Conservation (phyloP, 2,329 filamentous ascomycete genomes). For the Calonectria henricotiae region DNA sequence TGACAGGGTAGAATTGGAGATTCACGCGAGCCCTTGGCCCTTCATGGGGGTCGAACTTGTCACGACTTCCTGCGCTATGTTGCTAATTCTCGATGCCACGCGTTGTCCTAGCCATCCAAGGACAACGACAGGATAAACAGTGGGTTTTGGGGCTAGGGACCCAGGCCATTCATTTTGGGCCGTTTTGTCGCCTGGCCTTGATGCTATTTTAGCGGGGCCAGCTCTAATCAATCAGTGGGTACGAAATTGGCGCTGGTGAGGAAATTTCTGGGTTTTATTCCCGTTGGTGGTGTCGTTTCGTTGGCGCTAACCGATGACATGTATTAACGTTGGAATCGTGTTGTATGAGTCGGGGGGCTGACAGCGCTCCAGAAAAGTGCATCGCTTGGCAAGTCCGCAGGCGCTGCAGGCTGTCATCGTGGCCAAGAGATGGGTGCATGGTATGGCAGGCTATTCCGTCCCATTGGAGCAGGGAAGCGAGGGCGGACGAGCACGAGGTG, state of each 20-base stretch:
- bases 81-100: background rate
- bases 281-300: conserved; percentile 2
- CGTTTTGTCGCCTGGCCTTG: conserved; percentile 4
- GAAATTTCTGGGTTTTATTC: conserved; percentile 5
- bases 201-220: conserved; percentile 15
- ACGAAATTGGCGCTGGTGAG: conserved; percentile 5
- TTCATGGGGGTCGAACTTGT: background rate
- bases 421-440: background rate
- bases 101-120: background rate
- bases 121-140: conserved; percentile 4
- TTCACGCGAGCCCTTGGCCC: background rate
- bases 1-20: background rate
- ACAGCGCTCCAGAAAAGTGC: background rate
- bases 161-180: background rate
- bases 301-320: background rate
- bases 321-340: background rate
- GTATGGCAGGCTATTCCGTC: conserved; percentile 8
- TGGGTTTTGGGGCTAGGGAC: background rate
- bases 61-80: background rate
- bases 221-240: conserved; percentile 19
- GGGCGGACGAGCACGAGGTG: background rate
- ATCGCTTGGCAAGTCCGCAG: background rate
- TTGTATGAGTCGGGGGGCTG: background rate
- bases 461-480: background rate
- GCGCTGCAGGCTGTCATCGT: background rate